A percentile compares a stretch with the other conserved stretches of the same genome.
phyloP scores from a whole-genome alignment of 2,329 filamentous ascomycete genomes.

The Phoma sp. region DNA sequence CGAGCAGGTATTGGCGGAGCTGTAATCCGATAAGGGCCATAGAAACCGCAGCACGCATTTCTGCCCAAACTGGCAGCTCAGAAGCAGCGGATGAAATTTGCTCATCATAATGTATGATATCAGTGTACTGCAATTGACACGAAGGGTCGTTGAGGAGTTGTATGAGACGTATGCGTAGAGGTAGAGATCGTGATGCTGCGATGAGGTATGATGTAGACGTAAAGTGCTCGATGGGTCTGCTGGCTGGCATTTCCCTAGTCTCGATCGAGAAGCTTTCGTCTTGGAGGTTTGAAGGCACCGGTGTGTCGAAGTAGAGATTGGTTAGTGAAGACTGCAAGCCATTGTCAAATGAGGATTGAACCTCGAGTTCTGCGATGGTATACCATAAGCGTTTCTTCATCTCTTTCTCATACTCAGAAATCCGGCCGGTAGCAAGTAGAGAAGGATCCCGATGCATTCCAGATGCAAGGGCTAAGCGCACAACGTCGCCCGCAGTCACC shows the following conservation, averaged over 20 bases:
- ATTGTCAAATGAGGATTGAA: constrained; percentile 61
- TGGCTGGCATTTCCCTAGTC: constrained; percentile 28
- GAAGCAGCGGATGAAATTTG: constrained; percentile 34
- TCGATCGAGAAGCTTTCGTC: constrained; percentile 54
- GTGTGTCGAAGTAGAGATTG: constrained; percentile 56
- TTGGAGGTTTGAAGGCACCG: constrained; percentile 57
- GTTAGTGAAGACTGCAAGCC: constrained; percentile 57
- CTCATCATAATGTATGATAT: constrained; percentile 42
- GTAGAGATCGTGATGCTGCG: constrained; percentile 31
- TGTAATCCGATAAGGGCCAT: constrained; percentile 38
- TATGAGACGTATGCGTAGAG: constrained; percentile 41
- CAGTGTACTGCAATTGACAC: constrained; percentile 35
- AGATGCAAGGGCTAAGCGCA: constrained; percentile 59
- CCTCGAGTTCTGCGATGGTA: constrained; percentile 62
- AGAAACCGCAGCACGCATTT: constrained; percentile 24
- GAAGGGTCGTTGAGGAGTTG: constrained; percentile 43
- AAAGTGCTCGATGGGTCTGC: constrained; percentile 34
- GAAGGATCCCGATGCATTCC: constrained; percentile 59
- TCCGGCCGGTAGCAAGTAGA: constrained; percentile 40
- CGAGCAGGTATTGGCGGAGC: constrained; percentile 42
- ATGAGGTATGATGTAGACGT: constrained; percentile 40
- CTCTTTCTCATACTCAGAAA: constrained; percentile 55
- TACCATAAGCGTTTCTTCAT: constrained; percentile 64
- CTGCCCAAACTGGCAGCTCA: constrained; percentile 33
- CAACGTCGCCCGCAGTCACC: constrained; percentile 57